Percentiles rank a stretch among this genome's conserved stretches.
phyloP scores from a whole-genome alignment of 2,329 filamentous ascomycete species.

The Pestalotiopsis sp. region DNA sequence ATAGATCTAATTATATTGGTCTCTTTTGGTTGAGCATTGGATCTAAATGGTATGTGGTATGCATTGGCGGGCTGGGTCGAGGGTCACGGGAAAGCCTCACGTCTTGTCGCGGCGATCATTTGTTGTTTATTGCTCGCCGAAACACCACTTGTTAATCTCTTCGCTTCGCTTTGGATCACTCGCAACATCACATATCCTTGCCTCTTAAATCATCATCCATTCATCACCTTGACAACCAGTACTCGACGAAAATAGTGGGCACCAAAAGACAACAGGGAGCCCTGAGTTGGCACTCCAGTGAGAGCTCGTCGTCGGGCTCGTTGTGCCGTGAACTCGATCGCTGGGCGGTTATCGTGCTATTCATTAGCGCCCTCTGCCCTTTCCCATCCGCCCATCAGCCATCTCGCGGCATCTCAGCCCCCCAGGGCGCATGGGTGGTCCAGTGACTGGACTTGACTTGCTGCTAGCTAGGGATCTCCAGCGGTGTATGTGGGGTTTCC shows the following conservation, averaged over 20 bases:
- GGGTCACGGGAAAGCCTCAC: background rate
- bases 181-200: background rate
- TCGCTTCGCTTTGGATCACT: background rate
- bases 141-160: background rate
- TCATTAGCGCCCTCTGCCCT: background rate
- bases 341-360: background rate
- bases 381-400: too few species aligned
- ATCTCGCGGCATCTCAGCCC: background rate
- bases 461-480: background rate
- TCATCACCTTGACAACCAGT: background rate
- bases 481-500: background rate
- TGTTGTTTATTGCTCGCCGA: background rate
- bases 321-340: background rate
- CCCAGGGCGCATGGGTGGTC: background rate
- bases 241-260: background rate
- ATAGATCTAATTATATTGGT: background rate
- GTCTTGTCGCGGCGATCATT: background rate
- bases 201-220: background rate
- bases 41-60: background rate
- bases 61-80: background rate
- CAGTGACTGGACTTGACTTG: background rate
- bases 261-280: background rate
- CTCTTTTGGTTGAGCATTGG: background rate
- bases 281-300: background rate
- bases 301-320: background rate